phyloP scores from a whole-genome alignment of 2,329 filamentous ascomycete genomes.

The Aspergillus felis region DNA sequence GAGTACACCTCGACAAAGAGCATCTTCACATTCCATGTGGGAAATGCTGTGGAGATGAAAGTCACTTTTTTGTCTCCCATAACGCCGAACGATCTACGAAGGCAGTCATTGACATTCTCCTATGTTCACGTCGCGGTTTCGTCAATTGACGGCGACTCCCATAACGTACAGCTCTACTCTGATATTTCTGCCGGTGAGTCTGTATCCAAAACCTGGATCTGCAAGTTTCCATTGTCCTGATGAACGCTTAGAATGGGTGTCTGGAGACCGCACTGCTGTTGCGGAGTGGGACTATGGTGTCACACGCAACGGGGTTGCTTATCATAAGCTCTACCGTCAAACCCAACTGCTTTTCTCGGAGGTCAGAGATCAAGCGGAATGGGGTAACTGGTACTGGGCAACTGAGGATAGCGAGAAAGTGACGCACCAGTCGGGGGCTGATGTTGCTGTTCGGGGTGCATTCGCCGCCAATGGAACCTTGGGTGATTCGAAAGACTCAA shows the following conservation, averaged over 20 bases:
- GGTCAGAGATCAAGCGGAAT: conserved; percentile 47
- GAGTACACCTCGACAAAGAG: conserved; percentile 71
- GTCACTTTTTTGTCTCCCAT: conserved; percentile 69
- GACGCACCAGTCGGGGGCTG: conserved; percentile 47
- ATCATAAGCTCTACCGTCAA: conserved; percentile 55
- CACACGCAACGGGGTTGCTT: conserved; percentile 52
- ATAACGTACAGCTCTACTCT: conserved; percentile 67
- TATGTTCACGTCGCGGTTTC: conserved; percentile 63
- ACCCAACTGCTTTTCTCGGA: conserved; percentile 48
- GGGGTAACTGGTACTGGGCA: conserved; percentile 53
- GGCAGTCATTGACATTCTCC: conserved; percentile 67
- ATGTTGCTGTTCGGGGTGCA: conserved; percentile 44
- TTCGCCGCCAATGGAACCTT: conserved; percentile 46
- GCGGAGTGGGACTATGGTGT: conserved; percentile 61
- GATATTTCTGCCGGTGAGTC: conserved; percentile 65
- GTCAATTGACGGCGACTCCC: conserved; percentile 59
- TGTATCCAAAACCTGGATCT: no score
- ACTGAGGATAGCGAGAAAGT: conserved; percentile 41
- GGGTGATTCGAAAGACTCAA: conserved; percentile 44
- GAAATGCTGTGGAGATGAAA: conserved; percentile 58
- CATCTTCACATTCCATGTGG: conserved; percentile 65
- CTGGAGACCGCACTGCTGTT: conserved; percentile 54
- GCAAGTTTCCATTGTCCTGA: conserved; percentile 1
- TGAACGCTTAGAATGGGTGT: conserved; percentile 61
- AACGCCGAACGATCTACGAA: conserved; percentile 60